These are phyloP conservation scores for Amanita inopinata DNA, from an alignment of 768 basidiomycete genomes.

Conservation along the genomic window DNA sequence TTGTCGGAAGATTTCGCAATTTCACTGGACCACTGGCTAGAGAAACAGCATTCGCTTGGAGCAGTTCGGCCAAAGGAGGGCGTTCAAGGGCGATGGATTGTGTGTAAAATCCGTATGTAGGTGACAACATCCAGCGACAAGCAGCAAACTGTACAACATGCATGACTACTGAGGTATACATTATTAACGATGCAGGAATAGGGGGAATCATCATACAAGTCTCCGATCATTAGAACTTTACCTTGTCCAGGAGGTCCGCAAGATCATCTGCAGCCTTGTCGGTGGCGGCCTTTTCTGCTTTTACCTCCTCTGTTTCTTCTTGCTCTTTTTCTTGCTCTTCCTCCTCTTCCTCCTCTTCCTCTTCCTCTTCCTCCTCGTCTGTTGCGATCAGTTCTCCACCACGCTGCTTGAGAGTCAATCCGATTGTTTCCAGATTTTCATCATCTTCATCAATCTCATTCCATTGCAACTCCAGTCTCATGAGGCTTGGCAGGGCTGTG, in stretches of 20 bases:
- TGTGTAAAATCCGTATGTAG: constrained; percentile 39
- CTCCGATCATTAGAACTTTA: constrained; percentile 32
- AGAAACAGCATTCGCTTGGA: constrained; percentile 28
- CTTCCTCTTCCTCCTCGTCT: constrained; percentile 81
- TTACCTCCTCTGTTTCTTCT: constrained; percentile 21
- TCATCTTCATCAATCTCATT: constrained; percentile 81
- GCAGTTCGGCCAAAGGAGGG: constrained; percentile 51
- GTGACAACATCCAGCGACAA: neutral
- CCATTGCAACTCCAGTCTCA: constrained; percentile 76
- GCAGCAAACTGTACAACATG: constrained; percentile 1
- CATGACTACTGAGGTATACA: neutral
- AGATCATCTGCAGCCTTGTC: constrained; percentile 43
- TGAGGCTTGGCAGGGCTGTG: constrained; percentile 47
- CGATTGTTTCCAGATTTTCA: constrained; percentile 46
- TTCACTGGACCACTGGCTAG: constrained; percentile 46
- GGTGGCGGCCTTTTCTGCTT: constrained; percentile 11
- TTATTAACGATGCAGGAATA: neutral
- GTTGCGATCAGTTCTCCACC: constrained; percentile 57
- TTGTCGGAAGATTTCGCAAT: constrained; percentile 19
- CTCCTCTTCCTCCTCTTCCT: constrained; percentile 50
- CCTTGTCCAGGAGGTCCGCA: constrained; percentile 58
- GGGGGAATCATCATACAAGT: neutral
- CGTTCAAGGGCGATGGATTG: constrained; percentile 46
- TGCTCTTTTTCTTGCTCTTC: constrained; percentile 29
- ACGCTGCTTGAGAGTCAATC: constrained; percentile 45